phyloP scores from a whole-genome alignment of 148 eudicot genomes.

The Rhododendron ferrugineum region DNA sequence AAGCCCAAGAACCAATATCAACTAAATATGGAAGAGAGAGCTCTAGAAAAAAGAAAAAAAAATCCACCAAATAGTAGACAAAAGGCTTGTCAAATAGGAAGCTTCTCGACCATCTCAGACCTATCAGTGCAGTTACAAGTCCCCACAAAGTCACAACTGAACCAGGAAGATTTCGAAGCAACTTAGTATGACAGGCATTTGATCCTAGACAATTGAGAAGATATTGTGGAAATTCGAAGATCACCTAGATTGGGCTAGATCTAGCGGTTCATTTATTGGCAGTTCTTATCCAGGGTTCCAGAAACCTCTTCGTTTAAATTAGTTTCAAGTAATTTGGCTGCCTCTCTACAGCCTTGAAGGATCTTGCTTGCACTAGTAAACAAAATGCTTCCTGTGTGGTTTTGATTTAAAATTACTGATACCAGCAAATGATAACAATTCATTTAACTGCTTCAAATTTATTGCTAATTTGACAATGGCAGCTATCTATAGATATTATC shows the following conservation, averaged over 20 bases:
- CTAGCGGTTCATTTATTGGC: not conserved
- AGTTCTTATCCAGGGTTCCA: not conserved
- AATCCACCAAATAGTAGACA: not conserved
- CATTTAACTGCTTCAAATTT: not conserved
- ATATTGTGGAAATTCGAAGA: not conserved
- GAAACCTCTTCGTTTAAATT: not conserved
- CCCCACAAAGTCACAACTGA: not conserved
- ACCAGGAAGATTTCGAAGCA: not conserved
- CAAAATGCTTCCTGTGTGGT: not conserved
- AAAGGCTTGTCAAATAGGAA: not conserved
- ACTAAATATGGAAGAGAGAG: not conserved
- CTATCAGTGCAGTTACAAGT: not conserved
- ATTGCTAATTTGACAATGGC: not conserved
- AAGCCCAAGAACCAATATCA: not conserved
- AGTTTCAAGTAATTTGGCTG: not conserved
- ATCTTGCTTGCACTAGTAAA: not conserved
- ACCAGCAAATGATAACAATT: not conserved
- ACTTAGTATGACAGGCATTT: not conserved
- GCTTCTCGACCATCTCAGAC: not conserved
- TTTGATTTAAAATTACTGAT: not conserved
- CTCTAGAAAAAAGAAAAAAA: not conserved
- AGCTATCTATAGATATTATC: not conserved
- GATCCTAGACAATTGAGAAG: not conserved
- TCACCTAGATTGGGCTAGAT: constrained; percentile 4
- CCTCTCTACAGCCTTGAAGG: not conserved